Conservation (phyloP, 768 basidiomycete species). For the Podaxis rugospora region DNA sequence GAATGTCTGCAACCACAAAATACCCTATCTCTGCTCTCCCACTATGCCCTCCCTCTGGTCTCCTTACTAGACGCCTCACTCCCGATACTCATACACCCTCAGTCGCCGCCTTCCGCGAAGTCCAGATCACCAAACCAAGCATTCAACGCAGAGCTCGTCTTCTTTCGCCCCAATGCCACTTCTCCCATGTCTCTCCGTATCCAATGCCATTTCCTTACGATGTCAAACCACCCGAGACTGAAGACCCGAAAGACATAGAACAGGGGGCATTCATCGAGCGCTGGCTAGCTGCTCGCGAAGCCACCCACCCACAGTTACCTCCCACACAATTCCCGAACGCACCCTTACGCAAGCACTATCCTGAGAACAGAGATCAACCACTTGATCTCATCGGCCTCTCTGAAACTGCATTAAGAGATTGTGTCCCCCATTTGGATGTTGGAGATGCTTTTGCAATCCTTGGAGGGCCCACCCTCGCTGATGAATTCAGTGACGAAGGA, state of each 20-base stretch:
- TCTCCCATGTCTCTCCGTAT: conserved; percentile 78
- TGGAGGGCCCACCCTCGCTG: conserved; percentile 52
- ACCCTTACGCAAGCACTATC: conserved; percentile 44
- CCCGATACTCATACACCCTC: conserved; percentile 57
- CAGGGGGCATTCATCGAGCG: conserved; percentile 65
- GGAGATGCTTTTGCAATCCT: conserved; percentile 75
- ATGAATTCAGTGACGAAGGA: conserved; percentile 31
- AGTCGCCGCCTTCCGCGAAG: conserved; percentile 44
- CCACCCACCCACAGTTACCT: conserved; percentile 29
- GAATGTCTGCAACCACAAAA: conserved; percentile 19
- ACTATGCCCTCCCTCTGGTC: conserved; percentile 33
- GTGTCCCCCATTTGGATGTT: conserved; percentile 79
- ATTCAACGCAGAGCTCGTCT: conserved; percentile 68
- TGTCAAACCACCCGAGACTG: conserved; percentile 50
- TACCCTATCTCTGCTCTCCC: conserved; percentile 49
- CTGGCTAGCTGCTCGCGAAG: conserved; percentile 70
- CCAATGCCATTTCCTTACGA: conserved; percentile 82
- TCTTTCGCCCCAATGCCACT: conserved; percentile 56
- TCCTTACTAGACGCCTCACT: conserved; percentile 44
- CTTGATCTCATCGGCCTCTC: conserved; percentile 71
- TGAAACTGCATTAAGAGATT: conserved; percentile 63
- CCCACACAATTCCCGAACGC: conserved; percentile 20
- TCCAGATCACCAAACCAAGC: conserved; percentile 53
- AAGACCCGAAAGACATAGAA: conserved; percentile 42
- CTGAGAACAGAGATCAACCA: conserved; percentile 45